Base-by-base conservation (phyloP, 2,329 filamentous ascomycete genomes). In the Fusarium napiforme region DNA sequence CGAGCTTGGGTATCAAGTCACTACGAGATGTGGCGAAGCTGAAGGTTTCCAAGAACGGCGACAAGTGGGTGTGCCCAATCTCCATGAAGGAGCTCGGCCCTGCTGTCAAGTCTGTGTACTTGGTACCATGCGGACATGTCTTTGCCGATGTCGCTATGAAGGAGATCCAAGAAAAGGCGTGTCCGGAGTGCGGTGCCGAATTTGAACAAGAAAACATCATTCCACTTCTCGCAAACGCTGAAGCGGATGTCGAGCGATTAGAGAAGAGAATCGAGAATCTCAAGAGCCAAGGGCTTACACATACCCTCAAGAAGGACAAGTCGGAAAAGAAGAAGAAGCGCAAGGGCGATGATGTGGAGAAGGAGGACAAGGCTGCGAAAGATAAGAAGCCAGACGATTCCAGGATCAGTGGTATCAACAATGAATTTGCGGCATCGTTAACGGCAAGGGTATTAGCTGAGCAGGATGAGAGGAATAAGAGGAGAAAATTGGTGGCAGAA, bases 91-190 rank as follows among this genome's bases (percentile, higher is more conserved):
- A 93, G 80, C 84, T 99, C 30, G 96, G 96, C 1, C 91, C 95
- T 0, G 87, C 87, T 9, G 91, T 92, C 21, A 96, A 92, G 82
- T 88, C 94, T 2, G 94, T 97, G 4, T 99, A 98, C 78, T 78
- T 99, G 6, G 93, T 98, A 9, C 96, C 96, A 0, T 99, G 96
- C 78, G 97, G 96, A 0, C 97, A 99, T 85, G 95, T 94, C 2
- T 98, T 98, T 82, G 92, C 94, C 2, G 95, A 97, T 69, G 90
- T 91, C 60, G 94, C 95, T 12, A 91, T 98, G 74, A 93, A 92
- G 75, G 93, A 96, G 82, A 90, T 97, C n/a, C 80, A 84, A 7
- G 92, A 93, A 72, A 85, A 86, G 34, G 78, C 81, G 1, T 92
- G 90, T 64, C 88, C 90, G 0, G 88, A 96, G 83, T 99, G 96